Evolutionary conservation across 768 basidiomycete species (phyloP), one percentile per base, ranked within the genome.

Genomic region (Auricularia sp.): DNA sequence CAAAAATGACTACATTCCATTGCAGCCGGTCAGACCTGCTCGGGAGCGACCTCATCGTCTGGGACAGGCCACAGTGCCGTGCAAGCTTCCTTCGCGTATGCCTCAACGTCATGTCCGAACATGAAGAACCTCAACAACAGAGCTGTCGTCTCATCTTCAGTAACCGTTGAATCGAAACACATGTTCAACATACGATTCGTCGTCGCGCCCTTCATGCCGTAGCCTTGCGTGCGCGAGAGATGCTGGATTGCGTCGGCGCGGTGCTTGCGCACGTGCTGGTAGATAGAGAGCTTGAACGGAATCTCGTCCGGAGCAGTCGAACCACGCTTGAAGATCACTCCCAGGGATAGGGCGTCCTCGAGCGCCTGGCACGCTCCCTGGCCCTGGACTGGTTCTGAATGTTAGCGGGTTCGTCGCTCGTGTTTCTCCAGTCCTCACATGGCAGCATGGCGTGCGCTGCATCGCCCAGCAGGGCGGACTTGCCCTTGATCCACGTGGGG

Each of bases 401-500:
- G 11, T 59, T 33, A 35, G 14, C 6, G 8, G 24, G 6, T 29
- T 6, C 29, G 29, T 29, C 29, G 29, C 29, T n/a, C 56, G 33
- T 8, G 8, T 34, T 29, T 10, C 29, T 2, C 24, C 34, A 3
- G 7, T 24, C 8, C 56, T 59, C 21, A 59, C 56, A 59, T 6
- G 56, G 56, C 4, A 59, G 56, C 56, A 59, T 59, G 4, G 56
- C 56, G 34, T 59, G 56, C 21, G 56, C 56, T 59, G 56, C 56
- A 59, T 59, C 56, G 13, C 56, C 56, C 11, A 59, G 56, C 11
- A 59, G 24, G 14, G 56, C 56, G 7, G 56, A 29, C 18, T 35
- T 59, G 24, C 56, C 56, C 34, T 59, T 59, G 56, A 59, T 59
- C 63, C 35, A 33, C 14, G 42, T 65, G 36, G 37, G 59, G 61